A percentile compares a stretch with the other conserved stretches of the same genome.
These are phyloP conservation scores for Phytopythium kandeliae DNA, from an alignment of 352 stramenopile genomes.

Conservation along the genomic window DNA sequence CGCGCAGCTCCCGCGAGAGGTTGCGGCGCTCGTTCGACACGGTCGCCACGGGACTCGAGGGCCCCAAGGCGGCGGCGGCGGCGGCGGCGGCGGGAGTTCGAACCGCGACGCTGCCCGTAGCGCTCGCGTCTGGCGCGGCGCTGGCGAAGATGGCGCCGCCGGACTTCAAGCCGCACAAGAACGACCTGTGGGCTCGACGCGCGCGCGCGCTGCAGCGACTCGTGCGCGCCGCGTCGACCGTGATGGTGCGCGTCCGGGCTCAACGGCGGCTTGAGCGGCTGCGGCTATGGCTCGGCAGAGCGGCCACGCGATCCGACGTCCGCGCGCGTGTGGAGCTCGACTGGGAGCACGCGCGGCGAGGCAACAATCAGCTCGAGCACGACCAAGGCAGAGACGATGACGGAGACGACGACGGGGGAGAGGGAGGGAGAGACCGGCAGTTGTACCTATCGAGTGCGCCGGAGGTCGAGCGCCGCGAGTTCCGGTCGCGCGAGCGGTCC, in stretches of 20 bases:
- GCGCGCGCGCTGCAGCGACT: conserved; percentile 66
- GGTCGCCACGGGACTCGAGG: conserved; percentile 13
- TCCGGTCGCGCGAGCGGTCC: background rate
- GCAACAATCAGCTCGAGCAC: conserved; percentile 1
- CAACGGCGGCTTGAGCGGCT: conserved; percentile 53
- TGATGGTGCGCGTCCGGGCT: conserved; percentile 59
- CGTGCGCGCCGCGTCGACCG: conserved; percentile 62
- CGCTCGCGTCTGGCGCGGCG: conserved; percentile 17
- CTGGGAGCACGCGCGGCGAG: conserved; percentile 22
- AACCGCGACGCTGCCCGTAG: conserved; percentile 37
- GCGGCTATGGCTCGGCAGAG: conserved; percentile 40
- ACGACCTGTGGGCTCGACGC: conserved; percentile 78
- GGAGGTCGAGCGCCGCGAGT: conserved; percentile 26
- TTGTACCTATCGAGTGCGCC: conserved; percentile 50
- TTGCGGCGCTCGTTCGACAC: conserved; percentile 34
- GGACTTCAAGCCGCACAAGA: conserved; percentile 86
- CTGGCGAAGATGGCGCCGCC: conserved; percentile 14
- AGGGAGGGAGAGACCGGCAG: background rate
- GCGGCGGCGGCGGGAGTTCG: too few species aligned
- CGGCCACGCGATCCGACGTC: conserved; percentile 44
- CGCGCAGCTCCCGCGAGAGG: conserved; percentile 30
- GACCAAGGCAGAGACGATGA: too few species aligned
- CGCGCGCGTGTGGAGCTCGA: conserved; percentile 54
- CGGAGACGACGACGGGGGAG: too few species aligned
- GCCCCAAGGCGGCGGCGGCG: background rate